Percentiles rank a stretch among this genome's conserved stretches.
Evolutionary conservation across 352 stramenopile species (phyloP).

Genomic region (Globisporangium abappressorium): DNA sequence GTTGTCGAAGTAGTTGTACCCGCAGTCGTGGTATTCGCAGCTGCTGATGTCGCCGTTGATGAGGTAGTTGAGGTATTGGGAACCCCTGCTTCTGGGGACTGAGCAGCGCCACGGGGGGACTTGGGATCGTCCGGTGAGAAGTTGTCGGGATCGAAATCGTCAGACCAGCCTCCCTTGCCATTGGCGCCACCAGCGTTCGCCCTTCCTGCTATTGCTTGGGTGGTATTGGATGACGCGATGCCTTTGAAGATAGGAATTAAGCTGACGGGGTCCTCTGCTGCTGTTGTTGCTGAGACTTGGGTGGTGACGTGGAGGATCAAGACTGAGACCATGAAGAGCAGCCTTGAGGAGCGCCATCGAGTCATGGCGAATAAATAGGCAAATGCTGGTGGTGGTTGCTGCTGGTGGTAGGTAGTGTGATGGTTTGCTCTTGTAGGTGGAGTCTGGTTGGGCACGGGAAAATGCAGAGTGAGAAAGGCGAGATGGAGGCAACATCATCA

Average conservation of each 20-base stretch:
- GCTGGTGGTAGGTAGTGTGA: background rate
- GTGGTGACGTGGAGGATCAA: background rate
- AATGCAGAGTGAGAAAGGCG: conserved; percentile 16
- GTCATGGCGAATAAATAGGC: conserved; percentile 6
- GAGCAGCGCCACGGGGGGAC: background rate
- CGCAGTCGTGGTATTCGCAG: background rate
- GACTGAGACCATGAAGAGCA: conserved; percentile 2
- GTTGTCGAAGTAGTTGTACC: background rate
- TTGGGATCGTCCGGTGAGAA: conserved; percentile 7
- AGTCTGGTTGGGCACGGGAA: background rate
- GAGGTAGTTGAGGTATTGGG: background rate
- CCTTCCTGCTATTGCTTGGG: background rate
- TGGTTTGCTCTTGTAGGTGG: background rate
- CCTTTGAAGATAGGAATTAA: conserved; percentile 3
- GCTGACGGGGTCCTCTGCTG: background rate
- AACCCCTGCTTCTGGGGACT: background rate
- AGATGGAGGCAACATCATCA: background rate
- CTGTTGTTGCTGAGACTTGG: background rate
- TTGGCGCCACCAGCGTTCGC: background rate
- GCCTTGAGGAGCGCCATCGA: background rate
- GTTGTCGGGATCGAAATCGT: background rate
- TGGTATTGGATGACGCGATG: background rate
- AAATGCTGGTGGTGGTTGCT: background rate
- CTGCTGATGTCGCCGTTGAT: background rate
- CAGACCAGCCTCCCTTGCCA: background rate